phyloP scores from a whole-genome alignment of 2,329 filamentous ascomycete species.

The Penicillium sp. region DNA sequence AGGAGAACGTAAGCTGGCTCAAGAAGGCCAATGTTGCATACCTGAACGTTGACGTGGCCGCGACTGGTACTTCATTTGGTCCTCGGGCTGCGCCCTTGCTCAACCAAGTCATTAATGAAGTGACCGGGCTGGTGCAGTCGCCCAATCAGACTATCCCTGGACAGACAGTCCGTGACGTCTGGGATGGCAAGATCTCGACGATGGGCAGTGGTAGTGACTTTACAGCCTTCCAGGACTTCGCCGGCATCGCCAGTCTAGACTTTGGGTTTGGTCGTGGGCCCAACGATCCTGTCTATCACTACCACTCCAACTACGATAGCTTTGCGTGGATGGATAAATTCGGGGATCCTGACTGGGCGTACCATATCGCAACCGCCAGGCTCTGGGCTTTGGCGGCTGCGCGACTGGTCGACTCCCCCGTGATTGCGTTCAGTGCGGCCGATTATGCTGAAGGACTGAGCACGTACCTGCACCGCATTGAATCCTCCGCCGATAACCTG shows the following conservation, averaged over 20 bases:
- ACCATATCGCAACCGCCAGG: constrained; percentile 63
- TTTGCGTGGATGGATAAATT: constrained; percentile 80
- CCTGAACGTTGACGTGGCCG: constrained; percentile 78
- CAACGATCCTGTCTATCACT: constrained; percentile 62
- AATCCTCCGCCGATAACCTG: constrained; percentile 27
- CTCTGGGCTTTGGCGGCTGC: constrained; percentile 62
- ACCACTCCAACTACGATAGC: constrained; percentile 80
- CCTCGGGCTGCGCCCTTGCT: constrained; percentile 71
- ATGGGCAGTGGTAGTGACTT: constrained; percentile 74
- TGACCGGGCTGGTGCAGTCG: constrained; percentile 61
- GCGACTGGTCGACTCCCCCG: constrained; percentile 58
- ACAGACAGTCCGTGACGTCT: constrained; percentile 67
- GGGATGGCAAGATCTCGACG: constrained; percentile 60
- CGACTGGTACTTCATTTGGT: constrained; percentile 61
- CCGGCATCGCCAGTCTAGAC: constrained; percentile 64
- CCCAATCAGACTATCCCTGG: constrained; percentile 71
- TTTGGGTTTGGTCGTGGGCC: constrained; percentile 54
- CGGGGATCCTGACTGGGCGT: constrained; percentile 63
- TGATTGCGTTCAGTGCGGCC: constrained; percentile 63
- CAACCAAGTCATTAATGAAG: constrained; percentile 67
- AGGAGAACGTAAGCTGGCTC: constrained; percentile 83
- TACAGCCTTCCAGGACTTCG: constrained; percentile 71
- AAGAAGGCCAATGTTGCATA: constrained; percentile 71
- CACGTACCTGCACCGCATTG: constrained; percentile 40
- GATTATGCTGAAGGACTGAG: constrained; percentile 61